Base-by-base conservation (phyloP, 164 flowering plant species). In the Brasenia schreberi region DNA sequence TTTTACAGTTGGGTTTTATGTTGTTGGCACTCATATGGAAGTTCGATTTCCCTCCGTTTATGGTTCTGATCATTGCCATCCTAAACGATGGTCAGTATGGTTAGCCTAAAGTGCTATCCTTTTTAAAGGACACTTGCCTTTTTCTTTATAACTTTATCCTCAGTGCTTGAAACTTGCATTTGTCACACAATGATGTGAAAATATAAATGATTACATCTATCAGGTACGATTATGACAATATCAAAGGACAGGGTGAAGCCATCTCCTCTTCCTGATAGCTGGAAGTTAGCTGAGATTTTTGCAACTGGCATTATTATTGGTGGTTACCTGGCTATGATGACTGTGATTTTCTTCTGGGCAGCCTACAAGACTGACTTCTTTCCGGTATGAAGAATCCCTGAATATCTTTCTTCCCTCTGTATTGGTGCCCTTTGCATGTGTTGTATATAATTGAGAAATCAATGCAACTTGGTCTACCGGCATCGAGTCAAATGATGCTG, bases 221-320 rank as follows among this genome's bases (percentile, higher is more conserved):
- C 83, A 92, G 96, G 96, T 72, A 90, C 98, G 61, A 90, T 90
- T 59, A 90, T 92, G 98, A 90, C 98, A 39, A 92, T 92, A 72
- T 89, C 98, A 4, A 70, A 88, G 77, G 96, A 92, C 66, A 82
- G 91, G 75, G 98, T 92, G 69, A 88, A 88, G 71, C 96, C 97
- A 49, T 92, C 92, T 68, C 89, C 92, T 63, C 75, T 73, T 27
- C 97, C 98, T 45, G 97, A 90, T 71, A 85, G 97, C 76, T 90
- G 96, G 98, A 90, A 87, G 81, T 78, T 88, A 70, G 80, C 88
- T 6, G 96, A 92, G 81, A 92, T 90, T 10, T 90, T 92, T 66
- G 78, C 90, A 0, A 92, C 96, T 45, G 98, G 98, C 45, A 65
- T 92, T 45, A 73, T 90, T 77, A 92, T 90, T 65, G 94, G 97